Conservation (phyloP, 2,329 filamentous ascomycete species). For the Neopestalotiopsis sp. region DNA sequence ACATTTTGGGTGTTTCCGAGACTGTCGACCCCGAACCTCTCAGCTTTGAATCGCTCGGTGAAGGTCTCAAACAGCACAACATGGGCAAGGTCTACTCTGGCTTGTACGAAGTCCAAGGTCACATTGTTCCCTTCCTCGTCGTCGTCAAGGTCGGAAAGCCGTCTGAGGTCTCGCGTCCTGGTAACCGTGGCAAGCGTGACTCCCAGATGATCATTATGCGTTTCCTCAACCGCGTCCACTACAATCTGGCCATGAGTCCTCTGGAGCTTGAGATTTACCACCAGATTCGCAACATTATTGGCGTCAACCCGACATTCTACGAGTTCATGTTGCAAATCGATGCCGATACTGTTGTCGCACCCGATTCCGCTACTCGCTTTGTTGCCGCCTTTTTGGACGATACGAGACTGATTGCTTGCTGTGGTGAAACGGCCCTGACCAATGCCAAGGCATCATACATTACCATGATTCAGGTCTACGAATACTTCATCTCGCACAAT, state of each 20-base stretch:
- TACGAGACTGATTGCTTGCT: constrained; percentile 90
- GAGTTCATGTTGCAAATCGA: constrained; percentile 97
- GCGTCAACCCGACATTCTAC: constrained; percentile 98
- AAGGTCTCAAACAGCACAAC: constrained; percentile 97
- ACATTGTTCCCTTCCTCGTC: constrained; percentile 97
- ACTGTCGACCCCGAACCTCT: constrained; percentile 93
- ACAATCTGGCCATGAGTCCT: constrained; percentile 95
- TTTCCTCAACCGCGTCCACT: constrained; percentile 98
- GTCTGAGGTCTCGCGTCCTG: constrained; percentile 91
- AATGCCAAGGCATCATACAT: constrained; percentile 93
- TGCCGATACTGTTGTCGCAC: constrained; percentile 91
- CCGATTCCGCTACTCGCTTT: constrained; percentile 90
- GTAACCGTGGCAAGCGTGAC: constrained; percentile 98
- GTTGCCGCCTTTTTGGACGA: constrained; percentile 90
- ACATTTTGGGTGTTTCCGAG: constrained; percentile 94
- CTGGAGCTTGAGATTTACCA: constrained; percentile 98
- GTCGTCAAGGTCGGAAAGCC: constrained; percentile 98
- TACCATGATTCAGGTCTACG: constrained; percentile 99
- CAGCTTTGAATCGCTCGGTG: constrained; percentile 94
- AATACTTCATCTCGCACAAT: constrained; percentile 99
- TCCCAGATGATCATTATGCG: constrained; percentile 99
- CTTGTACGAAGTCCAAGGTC: constrained; percentile 95
- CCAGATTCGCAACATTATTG: constrained; percentile 98
- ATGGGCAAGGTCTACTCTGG: constrained; percentile 99
- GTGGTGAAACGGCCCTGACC: constrained; percentile 90